Base-by-base conservation (phyloP, 2,329 filamentous ascomycete genomes). In the Plectosphaerella cucumerina region DNA sequence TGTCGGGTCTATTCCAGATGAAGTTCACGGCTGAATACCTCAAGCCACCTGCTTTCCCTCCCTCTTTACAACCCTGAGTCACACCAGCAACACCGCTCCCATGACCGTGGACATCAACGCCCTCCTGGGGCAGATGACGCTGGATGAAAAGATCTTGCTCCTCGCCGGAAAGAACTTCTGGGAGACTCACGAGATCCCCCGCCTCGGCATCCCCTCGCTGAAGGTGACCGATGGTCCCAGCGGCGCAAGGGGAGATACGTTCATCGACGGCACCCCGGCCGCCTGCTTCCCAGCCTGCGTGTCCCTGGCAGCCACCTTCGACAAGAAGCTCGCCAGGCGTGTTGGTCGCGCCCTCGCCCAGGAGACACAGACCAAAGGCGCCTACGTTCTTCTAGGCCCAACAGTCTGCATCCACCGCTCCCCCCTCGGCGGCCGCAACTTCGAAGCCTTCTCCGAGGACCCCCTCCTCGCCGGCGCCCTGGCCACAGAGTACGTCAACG, bases 371-470 rank as follows among this genome's bases (percentile, higher is more conserved):
- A 31, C 43, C 22, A 45, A 45, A 22, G 43, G 43, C 9, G 23
- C 22, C 43, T 31, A 45, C 43, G 43, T 45, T 9, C 43, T 45
- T 5, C 23, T 45, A 4, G 43, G 43, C 18, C 86, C 83, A 22
- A 75, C 65, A 4, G 68, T 75, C 37, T 74, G 67, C 56, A 67
- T 72, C n/a, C 70, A 72, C 37, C 64, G 70, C 23, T 70, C 67
- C 3, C 70, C 70, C 0, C 56, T 73, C 5, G 70, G 70, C 4
- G 70, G 70, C n/a, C 63, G 70, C 41, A 70, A 70, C 15, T 72
- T 72, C 42, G 70, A 73, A 51, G 68, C 65, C 23, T 66, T 71
- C 37, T 67, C 65, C 11, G 67, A 73, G 47, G 70, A 73, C 52
- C 70, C 70, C 5, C 63, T 71, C 10, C 60, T 73, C 3, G 65